Percentiles rank a stretch among this genome's conserved stretches.
Conservation (phyloP, 768 basidiomycete species). For the Fistulinella prunicolor region DNA sequence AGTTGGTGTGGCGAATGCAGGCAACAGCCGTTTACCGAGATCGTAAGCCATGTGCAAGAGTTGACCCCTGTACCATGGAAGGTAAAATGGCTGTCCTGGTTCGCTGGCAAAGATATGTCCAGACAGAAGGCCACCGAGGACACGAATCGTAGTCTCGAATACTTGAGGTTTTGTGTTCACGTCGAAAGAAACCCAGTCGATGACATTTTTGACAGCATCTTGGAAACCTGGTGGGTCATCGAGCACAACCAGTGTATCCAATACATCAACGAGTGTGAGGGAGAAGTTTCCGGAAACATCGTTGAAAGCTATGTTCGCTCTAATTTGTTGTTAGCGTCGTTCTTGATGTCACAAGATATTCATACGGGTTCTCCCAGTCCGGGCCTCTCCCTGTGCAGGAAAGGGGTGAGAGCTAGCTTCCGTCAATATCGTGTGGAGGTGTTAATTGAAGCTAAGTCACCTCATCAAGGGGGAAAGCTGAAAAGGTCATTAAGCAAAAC, state of each 20-base stretch:
- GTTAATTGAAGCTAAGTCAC: constrained; percentile 36
- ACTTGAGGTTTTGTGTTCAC: constrained; percentile 97
- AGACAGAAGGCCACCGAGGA: constrained; percentile 85
- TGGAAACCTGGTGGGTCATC: constrained; percentile 78
- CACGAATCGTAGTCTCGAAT: constrained; percentile 95
- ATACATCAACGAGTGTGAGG: constrained; percentile 73
- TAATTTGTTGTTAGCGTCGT: constrained; percentile 24
- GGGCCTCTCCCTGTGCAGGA: constrained; percentile 87
- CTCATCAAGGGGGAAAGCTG: constrained; percentile 87
- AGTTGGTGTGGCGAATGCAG: constrained; percentile 89
- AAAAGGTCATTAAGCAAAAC: constrained; percentile 19
- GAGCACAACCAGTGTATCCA: constrained; percentile 91
- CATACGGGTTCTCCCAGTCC: constrained; percentile 80
- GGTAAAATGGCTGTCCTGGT: constrained; percentile 60
- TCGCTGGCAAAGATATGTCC: constrained; percentile 80
- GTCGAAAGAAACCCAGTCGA: constrained; percentile 84
- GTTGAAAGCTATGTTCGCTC: constrained; percentile 75
- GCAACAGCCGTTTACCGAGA: constrained; percentile 80
- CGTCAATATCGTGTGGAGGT: constrained; percentile 12
- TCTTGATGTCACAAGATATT: constrained; percentile 13
- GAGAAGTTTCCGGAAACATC: constrained; percentile 96
- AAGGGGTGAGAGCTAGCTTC: constrained; percentile 73
- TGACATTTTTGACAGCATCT: constrained; percentile 76
- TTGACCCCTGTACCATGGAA: constrained; percentile 85
- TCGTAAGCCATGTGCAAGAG: constrained; percentile 80